phyloP scores from a whole-genome alignment of 2,329 filamentous ascomycete genomes.

The Calonectria pauciramosa region DNA sequence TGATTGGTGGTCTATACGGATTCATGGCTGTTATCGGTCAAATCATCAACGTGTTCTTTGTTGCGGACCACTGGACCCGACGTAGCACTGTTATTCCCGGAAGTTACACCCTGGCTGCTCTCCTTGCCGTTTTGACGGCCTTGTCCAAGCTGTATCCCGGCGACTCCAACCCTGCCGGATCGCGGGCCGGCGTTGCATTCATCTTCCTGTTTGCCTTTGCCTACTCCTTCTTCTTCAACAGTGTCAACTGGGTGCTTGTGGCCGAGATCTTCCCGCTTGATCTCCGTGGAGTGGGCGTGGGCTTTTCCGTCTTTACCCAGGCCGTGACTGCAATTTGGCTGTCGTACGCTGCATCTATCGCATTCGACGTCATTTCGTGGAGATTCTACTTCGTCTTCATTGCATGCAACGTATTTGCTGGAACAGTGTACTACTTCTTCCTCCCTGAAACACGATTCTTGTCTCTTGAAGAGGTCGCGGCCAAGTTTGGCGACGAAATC shows the following conservation, averaged over 20 bases:
- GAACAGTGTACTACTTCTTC: conserved; percentile 49
- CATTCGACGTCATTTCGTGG: conserved; percentile 48
- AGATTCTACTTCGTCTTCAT: conserved; percentile 52
- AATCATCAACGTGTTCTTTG: conserved; percentile 48
- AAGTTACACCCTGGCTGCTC: conserved; percentile 14
- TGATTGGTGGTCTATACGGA: conserved; percentile 62
- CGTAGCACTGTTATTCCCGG: conserved; percentile 20
- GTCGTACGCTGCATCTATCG: conserved; percentile 44
- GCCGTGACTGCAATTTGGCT: conserved; percentile 50
- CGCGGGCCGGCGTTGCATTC: conserved; percentile 47
- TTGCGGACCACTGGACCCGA: conserved; percentile 49
- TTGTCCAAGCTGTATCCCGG: conserved; percentile 30
- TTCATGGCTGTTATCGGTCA: conserved; percentile 51
- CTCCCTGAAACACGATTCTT: conserved; percentile 52
- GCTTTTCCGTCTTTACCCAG: conserved; percentile 46
- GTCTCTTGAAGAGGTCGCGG: conserved; percentile 50
- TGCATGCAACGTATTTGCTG: conserved; percentile 47
- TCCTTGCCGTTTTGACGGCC: conserved; percentile 18
- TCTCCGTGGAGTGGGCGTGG: conserved; percentile 44
- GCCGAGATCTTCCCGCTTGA: conserved; percentile 47
- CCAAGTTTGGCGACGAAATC: conserved; percentile 49
- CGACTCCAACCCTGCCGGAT: conserved; percentile 35
- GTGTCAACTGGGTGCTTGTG: conserved; percentile 47
- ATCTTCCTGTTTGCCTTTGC: conserved; percentile 49
- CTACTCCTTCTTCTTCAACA: conserved; percentile 52